Percentiles rank a stretch among this genome's conserved stretches.
phyloP scores from a whole-genome alignment of 1,139 yeast species.

The Kurtzmaniella quercitrusa region DNA sequence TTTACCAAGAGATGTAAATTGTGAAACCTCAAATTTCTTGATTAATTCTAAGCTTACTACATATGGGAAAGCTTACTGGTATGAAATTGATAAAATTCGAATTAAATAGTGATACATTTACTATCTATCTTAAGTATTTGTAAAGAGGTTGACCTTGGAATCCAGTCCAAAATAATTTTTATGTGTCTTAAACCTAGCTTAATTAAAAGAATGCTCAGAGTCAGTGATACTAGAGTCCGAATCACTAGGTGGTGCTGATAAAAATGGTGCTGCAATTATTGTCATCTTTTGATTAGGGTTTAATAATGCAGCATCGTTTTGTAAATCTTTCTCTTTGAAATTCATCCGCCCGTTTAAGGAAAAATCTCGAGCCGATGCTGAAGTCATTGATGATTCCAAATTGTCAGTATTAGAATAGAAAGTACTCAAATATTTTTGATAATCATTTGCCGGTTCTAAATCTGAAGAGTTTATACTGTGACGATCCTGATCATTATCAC shows the following conservation, averaged over 20 bases:
- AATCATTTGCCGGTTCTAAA: constrained; percentile 13
- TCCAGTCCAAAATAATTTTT: neutral
- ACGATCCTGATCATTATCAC: neutral
- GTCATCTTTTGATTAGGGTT: constrained; percentile 15
- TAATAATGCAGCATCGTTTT: constrained; percentile 7
- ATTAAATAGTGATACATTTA: no score
- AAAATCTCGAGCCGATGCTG: constrained; percentile 11
- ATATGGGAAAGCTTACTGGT: no score
- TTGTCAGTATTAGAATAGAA: constrained; percentile 10
- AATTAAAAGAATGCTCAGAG: constrained; percentile 1
- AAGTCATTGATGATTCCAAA: constrained; percentile 12
- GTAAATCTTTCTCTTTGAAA: constrained; percentile 11
- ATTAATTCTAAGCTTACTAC: no score
- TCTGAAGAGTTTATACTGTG: constrained; percentile 8
- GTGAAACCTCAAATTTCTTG: neutral
- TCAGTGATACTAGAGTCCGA: constrained; percentile 23
- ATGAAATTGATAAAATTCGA: no score
- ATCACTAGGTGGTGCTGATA: constrained; percentile 38
- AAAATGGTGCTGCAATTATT: constrained; percentile 38
- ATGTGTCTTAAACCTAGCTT: no score
- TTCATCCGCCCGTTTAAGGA: constrained; percentile 4
- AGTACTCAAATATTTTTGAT: constrained; percentile 17
- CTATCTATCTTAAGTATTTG: no score
- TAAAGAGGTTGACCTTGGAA: no score
- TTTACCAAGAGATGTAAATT: neutral